Evolutionary conservation across 2,329 filamentous ascomycete genomes (phyloP).

Genomic region (Pseudopyrenochaeta lycopersici): DNA sequence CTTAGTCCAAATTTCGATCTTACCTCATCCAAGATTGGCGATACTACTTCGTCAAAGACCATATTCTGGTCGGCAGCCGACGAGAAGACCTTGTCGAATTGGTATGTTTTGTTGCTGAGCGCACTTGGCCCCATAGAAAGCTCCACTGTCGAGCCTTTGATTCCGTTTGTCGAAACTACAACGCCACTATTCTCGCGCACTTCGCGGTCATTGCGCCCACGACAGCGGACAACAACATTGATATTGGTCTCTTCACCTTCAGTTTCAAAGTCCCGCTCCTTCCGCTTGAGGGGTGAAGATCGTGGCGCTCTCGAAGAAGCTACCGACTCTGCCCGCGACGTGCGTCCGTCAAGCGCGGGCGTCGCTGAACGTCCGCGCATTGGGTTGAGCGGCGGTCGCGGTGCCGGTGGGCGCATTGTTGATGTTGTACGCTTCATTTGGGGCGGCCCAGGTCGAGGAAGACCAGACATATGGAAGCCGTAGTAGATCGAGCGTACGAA

Average conservation of each 20-base stretch:
- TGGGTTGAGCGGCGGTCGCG: slow-evolving; percentile 58
- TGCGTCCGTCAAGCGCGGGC: slow-evolving; percentile 58
- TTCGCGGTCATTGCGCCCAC: slow-evolving; percentile 91
- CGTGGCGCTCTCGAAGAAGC: slow-evolving; percentile 59
- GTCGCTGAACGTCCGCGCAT: slow-evolving; percentile 61
- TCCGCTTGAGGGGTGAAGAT: slow-evolving; percentile 75
- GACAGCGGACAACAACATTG: slow-evolving; percentile 93
- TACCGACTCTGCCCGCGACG: slow-evolving; percentile 76
- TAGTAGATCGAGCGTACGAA: slow-evolving; percentile 22
- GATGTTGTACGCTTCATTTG: slow-evolving; percentile 56
- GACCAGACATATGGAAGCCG: slow-evolving; percentile 60
- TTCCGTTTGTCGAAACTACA: slow-evolving; percentile 86
- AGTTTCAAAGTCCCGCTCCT: slow-evolving; percentile 83
- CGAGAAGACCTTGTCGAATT: slow-evolving; percentile 97
- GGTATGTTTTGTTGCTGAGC: slow-evolving; percentile 93
- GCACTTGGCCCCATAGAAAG: slow-evolving; percentile 93
- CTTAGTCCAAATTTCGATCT: background rate
- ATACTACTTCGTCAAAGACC: slow-evolving; percentile 94
- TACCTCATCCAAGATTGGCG: slow-evolving; percentile 92
- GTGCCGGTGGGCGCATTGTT: slow-evolving; percentile 64
- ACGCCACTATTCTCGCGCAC: slow-evolving; percentile 94
- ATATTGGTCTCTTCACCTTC: slow-evolving; percentile 91
- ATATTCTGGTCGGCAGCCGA: slow-evolving; percentile 92
- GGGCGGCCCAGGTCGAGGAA: slow-evolving; percentile 61
- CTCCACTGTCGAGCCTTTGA: slow-evolving; percentile 83